These are phyloP conservation scores for Scheffersomyces segobiensis DNA, from an alignment of 1,139 yeast species.

Conservation along the genomic window DNA sequence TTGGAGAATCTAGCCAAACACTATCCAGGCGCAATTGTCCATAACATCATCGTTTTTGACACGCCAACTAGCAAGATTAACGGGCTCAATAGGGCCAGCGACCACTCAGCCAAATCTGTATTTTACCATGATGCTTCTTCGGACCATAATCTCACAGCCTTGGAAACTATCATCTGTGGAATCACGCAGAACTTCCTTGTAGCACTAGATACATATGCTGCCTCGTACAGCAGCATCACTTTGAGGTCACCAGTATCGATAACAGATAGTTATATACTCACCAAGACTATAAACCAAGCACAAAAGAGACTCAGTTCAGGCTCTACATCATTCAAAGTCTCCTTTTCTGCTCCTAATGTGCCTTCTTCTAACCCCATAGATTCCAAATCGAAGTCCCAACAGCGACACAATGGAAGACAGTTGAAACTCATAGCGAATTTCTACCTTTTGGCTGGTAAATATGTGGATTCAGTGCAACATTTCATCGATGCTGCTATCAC, in stretches of 20 bases:
- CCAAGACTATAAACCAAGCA: slow-evolving; percentile 56
- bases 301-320: slow-evolving; percentile 42
- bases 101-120: slow-evolving; percentile 20
- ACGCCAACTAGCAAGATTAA: slow-evolving; percentile 34
- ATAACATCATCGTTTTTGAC: slow-evolving; percentile 61
- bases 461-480: slow-evolving; percentile 65
- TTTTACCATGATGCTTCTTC: slow-evolving; percentile 26
- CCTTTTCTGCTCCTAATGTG: slow-evolving; percentile 18
- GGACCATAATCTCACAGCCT: slow-evolving; percentile 32
- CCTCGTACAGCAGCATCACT: slow-evolving; percentile 69
- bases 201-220: slow-evolving; percentile 67
- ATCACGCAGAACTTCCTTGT: slow-evolving; percentile 63
- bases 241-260: slow-evolving; percentile 72
- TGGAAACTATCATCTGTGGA: slow-evolving; percentile 76
- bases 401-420: slow-evolving; percentile 62
- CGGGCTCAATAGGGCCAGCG: slow-evolving; percentile 16
- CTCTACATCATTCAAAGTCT: slow-evolving; percentile 37
- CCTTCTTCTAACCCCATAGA: slow-evolving; percentile 4
- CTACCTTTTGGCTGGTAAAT: slow-evolving; percentile 76
- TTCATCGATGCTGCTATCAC: slow-evolving; percentile 70
- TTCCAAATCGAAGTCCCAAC: slow-evolving; percentile 30
- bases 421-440: slow-evolving; percentile 75
- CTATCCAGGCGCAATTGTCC: slow-evolving; percentile 64
- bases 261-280: slow-evolving; percentile 48
- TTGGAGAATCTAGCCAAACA: slow-evolving; percentile 26